These are phyloP conservation scores for Dictyostelium capitatum DNA, from an alignment of 78 protist genomes.

Conservation along the genomic window DNA sequence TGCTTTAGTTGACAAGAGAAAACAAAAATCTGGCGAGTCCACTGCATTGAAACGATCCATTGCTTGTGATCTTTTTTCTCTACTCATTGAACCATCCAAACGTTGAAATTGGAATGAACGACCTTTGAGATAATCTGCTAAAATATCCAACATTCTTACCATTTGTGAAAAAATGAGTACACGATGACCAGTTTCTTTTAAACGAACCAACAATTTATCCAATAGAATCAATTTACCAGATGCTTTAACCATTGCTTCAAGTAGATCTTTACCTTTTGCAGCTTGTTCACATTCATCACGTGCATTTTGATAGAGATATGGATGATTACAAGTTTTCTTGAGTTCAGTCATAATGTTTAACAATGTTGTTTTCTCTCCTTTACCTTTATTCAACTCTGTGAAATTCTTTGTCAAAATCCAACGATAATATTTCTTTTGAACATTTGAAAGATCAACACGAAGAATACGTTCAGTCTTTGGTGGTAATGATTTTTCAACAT, in stretches of 20 bases:
- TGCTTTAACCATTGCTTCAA: slow-evolving; percentile 60
- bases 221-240: slow-evolving; percentile 93
- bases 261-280: slow-evolving; percentile 20
- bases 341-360: slow-evolving; percentile 94
- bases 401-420: slow-evolving; percentile 86
- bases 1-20: slow-evolving; percentile 95
- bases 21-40: slow-evolving; percentile 90
- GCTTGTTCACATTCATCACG: slow-evolving; percentile 27
- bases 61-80: slow-evolving; percentile 90
- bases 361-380: slow-evolving; percentile 80
- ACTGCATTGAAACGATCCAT: slow-evolving; percentile 95
- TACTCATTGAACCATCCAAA: slow-evolving; percentile 91
- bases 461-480: slow-evolving; percentile 92
- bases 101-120: slow-evolving; percentile 93
- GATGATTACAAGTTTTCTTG: slow-evolving; percentile 97
- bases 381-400: slow-evolving; percentile 70
- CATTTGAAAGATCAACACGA: slow-evolving; percentile 88
- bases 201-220: slow-evolving; percentile 90
- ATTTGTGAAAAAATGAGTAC: slow-evolving; percentile 97
- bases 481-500: slow-evolving; percentile 93
- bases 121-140: slow-evolving; percentile 88
- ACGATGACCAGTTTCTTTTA: slow-evolving; percentile 92
- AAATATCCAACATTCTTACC: slow-evolving; percentile 94
- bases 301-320: slow-evolving; percentile 90
- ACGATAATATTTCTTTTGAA: slow-evolving; percentile 90